Base-by-base conservation (phyloP, 306 rosid species). In the Rosa rugosa region DNA sequence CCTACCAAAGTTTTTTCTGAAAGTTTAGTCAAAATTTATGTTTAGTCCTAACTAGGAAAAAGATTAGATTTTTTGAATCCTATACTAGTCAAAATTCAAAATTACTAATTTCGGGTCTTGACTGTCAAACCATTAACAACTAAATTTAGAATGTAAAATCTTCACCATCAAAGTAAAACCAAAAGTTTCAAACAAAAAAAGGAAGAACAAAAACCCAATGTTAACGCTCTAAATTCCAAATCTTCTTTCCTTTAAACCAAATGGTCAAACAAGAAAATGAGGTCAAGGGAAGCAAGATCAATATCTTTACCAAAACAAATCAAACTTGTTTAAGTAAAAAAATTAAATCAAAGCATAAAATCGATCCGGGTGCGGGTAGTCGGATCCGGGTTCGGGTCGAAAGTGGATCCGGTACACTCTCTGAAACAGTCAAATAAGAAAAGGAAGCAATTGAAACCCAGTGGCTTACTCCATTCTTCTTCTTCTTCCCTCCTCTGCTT, bases 341-440 rank as follows among this genome's bases (percentile, higher is more conserved):
- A 2, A 5, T 0, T 5, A 64, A 16, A 1, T 64, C 6, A 14
- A 65, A 31, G n/a, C 67, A 17, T 16, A 18, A 5, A 34, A 16
- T 36, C 6, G 23, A 65, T 34, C 23, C 47, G 70, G 45, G 42
- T 63, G 0, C 36, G 22, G 22, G 22, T 64, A 6, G 0, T 13
- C 10, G 40, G 40, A 11, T 63, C 9, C 27, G 60, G 64, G 16
- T 0, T 18, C 45, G 77, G 80, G 79, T 69, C 34, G 14, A 34
- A 3, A 45, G 20, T 12, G 62, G 81, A 40, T 68, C 75, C 60
- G 13, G 40, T 57, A 16, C 57, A 10, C 34, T 45, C 31, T 46
- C 73, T 50, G 65, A 62, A 67, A 56, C 82, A 46, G 77, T 71
- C 63, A 75, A 75, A 75, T 80, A 66, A 80, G 42, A 42, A 40